Evolutionary conservation across 331 rosid genomes (phyloP), one percentile per base, ranked within the genome.

Genomic region (Pyracantha coccinea): DNA sequence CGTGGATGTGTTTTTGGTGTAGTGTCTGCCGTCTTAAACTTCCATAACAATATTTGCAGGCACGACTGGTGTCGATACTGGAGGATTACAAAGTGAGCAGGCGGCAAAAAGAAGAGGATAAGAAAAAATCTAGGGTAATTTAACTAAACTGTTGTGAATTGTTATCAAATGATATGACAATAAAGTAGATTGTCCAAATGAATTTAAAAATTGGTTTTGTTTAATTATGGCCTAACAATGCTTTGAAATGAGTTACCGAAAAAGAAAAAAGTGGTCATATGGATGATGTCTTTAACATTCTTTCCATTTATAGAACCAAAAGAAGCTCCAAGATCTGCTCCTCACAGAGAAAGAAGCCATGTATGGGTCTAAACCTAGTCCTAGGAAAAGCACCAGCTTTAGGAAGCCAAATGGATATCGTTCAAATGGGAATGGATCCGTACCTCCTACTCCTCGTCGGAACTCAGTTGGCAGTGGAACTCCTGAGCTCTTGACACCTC

Each of bases 331-430:
- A 82, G 97, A 92, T 80, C 83, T 94, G 63, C 97, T 92, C 50
- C 87, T 86, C 16, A 94, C 93, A 28, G 92, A 92, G 77, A 95
- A 95, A 85, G 99, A 95, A 86, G 86, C 96, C 54, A 88, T 85
- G 47, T 92, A 87, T 65, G 99, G 99, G 33, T 92, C 97, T 21
- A 92, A 84, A 81, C 99, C 99, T 66, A 95, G 99, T 80, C 99
- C 99, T 25, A 86, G 88, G 73, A 92, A 85, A 82, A 87, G 83
- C 53, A 95, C 84, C 85, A 95, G 97, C 88, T 89, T 92, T 75
- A 85, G 91, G 81, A 89, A 89, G 86, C 82, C 93, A 64, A 95
- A 89, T 60, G 92, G 97, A 33, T 85, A 83, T 79, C 84, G 88
- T 3, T 54, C 86, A 21, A 95, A 95, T 74, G 97, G 97, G 69